phyloP scores from a whole-genome alignment of 2,329 filamentous ascomycete genomes.

The Tolypocladium endophyticum region DNA sequence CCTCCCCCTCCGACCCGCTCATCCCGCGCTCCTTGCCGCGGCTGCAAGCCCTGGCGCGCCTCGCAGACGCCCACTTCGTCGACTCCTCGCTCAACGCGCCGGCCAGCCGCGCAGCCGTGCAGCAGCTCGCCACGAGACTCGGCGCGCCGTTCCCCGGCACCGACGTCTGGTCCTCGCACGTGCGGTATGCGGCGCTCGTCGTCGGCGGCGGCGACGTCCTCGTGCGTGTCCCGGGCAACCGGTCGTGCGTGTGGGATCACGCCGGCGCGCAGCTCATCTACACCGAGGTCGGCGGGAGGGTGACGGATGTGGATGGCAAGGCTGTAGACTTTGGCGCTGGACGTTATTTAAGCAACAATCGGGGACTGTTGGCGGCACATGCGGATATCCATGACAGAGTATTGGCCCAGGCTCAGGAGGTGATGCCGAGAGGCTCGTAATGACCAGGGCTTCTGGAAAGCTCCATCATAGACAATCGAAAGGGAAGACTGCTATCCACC shows the following conservation, averaged over 20 bases:
- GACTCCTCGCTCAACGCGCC: conserved; percentile 20
- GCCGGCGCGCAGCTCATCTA: conserved; percentile 47
- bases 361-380: conserved; percentile 33
- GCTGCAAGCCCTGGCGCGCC: conserved; percentile 9
- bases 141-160: conserved; percentile 23
- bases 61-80: conserved; percentile 19
- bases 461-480: neutral
- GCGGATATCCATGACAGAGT: conserved; percentile 28
- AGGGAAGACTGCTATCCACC: neutral
- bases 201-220: conserved; percentile 24
- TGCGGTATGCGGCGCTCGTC: conserved; percentile 26
- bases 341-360: conserved; percentile 19
- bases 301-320: conserved; percentile 36
- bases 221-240: conserved; percentile 17
- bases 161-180: conserved; percentile 28
- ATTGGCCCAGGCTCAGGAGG: conserved; percentile 17
- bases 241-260: conserved; percentile 38
- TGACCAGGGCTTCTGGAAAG: neutral
- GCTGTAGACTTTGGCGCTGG: conserved; percentile 25
- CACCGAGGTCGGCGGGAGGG: conserved; percentile 40
- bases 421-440: neutral
- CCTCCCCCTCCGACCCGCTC: conserved; percentile 7
- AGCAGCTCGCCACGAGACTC: conserved; percentile 15
- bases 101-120: conserved; percentile 20
- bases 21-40: conserved; percentile 9